Evolutionary conservation across 2,329 filamentous ascomycete species (phyloP), one percentile per base, ranked within the genome.

Genomic region (Botrytis elliptica): DNA sequence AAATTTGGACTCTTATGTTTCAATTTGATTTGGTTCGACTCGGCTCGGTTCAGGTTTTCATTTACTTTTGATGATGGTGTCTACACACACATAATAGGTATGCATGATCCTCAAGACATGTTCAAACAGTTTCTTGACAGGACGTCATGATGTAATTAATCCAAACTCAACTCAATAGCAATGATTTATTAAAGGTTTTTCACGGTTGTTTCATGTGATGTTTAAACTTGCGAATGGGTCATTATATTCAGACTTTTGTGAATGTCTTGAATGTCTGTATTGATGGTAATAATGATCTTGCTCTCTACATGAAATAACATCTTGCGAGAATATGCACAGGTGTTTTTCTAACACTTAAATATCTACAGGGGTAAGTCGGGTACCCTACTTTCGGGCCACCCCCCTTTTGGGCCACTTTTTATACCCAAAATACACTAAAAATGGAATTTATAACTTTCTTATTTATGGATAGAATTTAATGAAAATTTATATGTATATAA

Each of bases 221-320:
- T 25, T 52, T 25, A 7, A 52, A 52, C 2, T 12, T 0, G 22
- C 25, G 46, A 25, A 4, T 29, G 6, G 6, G 6, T 57, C n/a
- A 16, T 57, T 18, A 18, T 29, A 0, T 16, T 55, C 6, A 16
- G 52, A 57, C n/a, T 57, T 29, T 16, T 18, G 6, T 57, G 52
- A 33, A 18, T 1, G 3, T 55, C 0, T 29, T 29, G 2, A 3
- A 12, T 29, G n/a, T 16, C 8, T 29, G 5, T 18, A 1, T 8
- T 29, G 2, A 55, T 55, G 12, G 12, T 18, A 29, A 29, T 8
- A 18, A 55, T 29, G 14, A 29, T 5, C 12, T 16, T 29, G n/a
- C 1, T 18, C 25, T 55, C 14, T 18, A 5, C 2, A 14, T n/a
- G 12, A 14, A 12, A 52, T 52, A 2, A 14, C 4, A 25, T 25